Conservation (phyloP, 2,329 filamentous ascomycete species). For the Paecilomyces dactylethromorphus region DNA sequence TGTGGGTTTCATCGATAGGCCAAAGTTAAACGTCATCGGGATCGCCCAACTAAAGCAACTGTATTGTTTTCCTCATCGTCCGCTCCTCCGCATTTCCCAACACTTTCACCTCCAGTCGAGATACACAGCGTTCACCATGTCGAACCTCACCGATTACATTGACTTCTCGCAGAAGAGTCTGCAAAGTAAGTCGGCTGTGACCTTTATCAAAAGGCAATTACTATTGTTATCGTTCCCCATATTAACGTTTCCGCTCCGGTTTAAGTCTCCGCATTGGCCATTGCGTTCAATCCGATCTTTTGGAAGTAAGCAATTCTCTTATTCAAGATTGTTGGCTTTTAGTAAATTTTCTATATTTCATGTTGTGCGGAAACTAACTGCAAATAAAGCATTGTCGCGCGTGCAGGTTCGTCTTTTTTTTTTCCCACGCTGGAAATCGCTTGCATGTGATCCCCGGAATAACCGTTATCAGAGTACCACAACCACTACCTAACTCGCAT, state of each 20-base stretch:
- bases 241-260: conserved; percentile 5
- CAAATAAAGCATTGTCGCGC: conserved; percentile 64
- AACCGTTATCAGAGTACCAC: conserved; percentile 65
- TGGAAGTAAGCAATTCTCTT: conserved; percentile 75
- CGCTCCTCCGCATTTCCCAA: neutral
- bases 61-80: conserved; percentile 2
- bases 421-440: conserved; percentile 3
- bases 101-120: neutral
- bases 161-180: conserved; percentile 63
- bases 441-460: conserved; percentile 8
- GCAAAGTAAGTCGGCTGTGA: conserved; percentile 45
- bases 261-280: conserved; percentile 70
- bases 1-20: no score
- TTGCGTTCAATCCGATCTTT: conserved; percentile 96
- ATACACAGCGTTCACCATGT: conserved; percentile 18
- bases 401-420: conserved; percentile 55
- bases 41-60: neutral
- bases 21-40: neutral
- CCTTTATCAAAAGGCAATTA: neutral
- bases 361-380: conserved; percentile 25
- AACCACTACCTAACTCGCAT: conserved; percentile 82
- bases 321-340: neutral
- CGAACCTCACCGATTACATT: conserved; percentile 38
- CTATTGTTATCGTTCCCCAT: neutral
- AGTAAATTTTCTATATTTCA: conserved; percentile 10